A percentile compares a stretch with the other conserved stretches of the same genome.
Evolutionary conservation across 1,139 yeast species (phyloP).

Genomic region (Hemisphaericaspora xylofermentans): DNA sequence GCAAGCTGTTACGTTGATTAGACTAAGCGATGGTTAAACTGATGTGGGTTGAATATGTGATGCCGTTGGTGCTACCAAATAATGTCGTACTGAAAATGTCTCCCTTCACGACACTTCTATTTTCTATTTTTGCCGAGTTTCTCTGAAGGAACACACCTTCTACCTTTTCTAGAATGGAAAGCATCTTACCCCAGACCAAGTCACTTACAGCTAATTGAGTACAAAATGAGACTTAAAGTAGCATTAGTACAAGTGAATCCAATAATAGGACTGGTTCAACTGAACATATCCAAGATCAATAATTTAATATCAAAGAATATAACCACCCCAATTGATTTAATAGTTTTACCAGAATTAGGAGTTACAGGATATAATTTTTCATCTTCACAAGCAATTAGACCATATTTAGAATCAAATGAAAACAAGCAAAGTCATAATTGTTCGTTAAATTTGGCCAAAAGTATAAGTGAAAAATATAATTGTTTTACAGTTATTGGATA

Average conservation of each 20-base stretch:
- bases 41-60: not conserved
- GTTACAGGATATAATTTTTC: conserved; percentile 80
- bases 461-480: conserved; percentile 46
- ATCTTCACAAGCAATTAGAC: conserved; percentile 51
- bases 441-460: conserved; percentile 56
- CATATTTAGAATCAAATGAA: conserved; percentile 51
- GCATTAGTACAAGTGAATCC: conserved; percentile 76
- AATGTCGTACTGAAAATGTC: no score
- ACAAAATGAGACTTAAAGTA: conserved; percentile 36
- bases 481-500: conserved; percentile 83
- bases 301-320: conserved; percentile 27
- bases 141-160: no score
- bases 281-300: conserved; percentile 52
- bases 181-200: no score
- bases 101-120: no score
- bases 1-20: no score
- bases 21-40: no score
- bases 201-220: not conserved
- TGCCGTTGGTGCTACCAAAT: no score
- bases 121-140: no score
- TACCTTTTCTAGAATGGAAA: no score
- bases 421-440: conserved; percentile 28
- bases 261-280: conserved; percentile 54
- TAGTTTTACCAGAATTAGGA: conserved; percentile 82
- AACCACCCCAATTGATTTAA: conserved; percentile 48